phyloP scores from a whole-genome alignment of 768 basidiomycete genomes.

The Tylopilus intermedius region DNA sequence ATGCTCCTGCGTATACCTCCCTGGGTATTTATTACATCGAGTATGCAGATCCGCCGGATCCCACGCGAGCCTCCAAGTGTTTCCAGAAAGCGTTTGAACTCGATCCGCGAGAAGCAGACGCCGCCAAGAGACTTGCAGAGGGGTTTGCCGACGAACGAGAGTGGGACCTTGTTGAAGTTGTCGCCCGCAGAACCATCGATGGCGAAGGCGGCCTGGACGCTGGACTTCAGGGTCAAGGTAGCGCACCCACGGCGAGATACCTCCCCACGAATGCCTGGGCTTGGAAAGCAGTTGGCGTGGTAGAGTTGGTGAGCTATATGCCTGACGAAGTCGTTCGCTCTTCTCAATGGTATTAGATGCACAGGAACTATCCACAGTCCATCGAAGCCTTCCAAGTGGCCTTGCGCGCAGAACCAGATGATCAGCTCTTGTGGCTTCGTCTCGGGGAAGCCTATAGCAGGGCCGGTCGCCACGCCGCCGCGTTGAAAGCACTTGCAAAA shows the following conservation, averaged over 20 bases:
- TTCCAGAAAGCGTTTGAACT: conserved; percentile 98
- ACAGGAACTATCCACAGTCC: conserved; percentile 64
- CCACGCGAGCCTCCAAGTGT: conserved; percentile 83
- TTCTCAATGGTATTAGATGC: conserved; percentile 41
- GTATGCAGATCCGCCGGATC: conserved; percentile 65
- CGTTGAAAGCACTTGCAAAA: conserved; percentile 76
- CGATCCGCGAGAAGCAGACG: conserved; percentile 81
- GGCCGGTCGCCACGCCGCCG: conserved; percentile 84
- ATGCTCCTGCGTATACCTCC: conserved; percentile 90
- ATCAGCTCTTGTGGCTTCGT: conserved; percentile 81
- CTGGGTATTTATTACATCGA: conserved; percentile 88
- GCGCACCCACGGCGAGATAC: conserved; percentile 42
- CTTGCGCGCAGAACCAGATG: conserved; percentile 70
- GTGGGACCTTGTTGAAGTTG: conserved; percentile 93
- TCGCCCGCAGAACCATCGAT: conserved; percentile 89
- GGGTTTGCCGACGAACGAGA: conserved; percentile 90
- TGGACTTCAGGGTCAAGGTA: conserved; percentile 43
- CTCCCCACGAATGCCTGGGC: conserved; percentile 89
- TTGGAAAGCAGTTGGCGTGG: conserved; percentile 93
- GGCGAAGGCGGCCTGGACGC: conserved; percentile 81
- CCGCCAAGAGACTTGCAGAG: conserved; percentile 77
- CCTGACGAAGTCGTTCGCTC: neutral
- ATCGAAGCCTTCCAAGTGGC: conserved; percentile 86
- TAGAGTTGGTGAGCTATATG: conserved; percentile 67
- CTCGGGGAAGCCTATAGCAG: conserved; percentile 89